Percentiles rank a stretch among this genome's conserved stretches.
phyloP scores from a whole-genome alignment of 2,329 filamentous ascomycete genomes.

The Verticillium dahliae region DNA sequence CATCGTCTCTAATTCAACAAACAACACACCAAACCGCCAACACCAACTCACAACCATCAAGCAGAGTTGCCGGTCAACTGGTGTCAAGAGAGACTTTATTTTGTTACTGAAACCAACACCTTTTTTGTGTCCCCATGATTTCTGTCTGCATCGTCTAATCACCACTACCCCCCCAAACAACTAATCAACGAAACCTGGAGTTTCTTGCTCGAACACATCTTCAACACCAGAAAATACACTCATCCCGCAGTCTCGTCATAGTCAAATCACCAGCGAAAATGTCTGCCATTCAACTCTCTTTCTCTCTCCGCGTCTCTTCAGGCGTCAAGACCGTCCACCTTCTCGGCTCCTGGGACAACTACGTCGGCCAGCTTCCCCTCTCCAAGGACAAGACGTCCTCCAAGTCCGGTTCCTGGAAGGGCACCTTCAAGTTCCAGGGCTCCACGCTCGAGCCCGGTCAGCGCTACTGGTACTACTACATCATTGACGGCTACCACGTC shows the following conservation, averaged over 20 bases:
- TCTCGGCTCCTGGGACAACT: conserved; percentile 97
- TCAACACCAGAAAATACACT: conserved; percentile 13
- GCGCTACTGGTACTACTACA: conserved; percentile 99
- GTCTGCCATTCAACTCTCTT: conserved; percentile 89
- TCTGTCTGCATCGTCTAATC: conserved; percentile 22
- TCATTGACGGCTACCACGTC: conserved; percentile 98
- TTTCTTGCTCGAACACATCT: conserved; percentile 46
- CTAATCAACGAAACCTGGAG: conserved; percentile 44
- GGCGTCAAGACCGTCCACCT: conserved; percentile 97
- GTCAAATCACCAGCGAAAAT: conserved; percentile 44
- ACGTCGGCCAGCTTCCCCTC: conserved; percentile 87
- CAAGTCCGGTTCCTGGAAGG: conserved; percentile 90
- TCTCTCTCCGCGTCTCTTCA: conserved; percentile 90
- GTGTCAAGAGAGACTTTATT: conserved; percentile 20
- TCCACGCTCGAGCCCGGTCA: conserved; percentile 78
- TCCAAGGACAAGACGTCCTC: conserved; percentile 77
- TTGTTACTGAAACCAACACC: conserved; percentile 12
- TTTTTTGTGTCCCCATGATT: conserved; percentile 12
- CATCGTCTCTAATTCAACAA: conserved; percentile 19
- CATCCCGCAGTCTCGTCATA: conserved; percentile 18
- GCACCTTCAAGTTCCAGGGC: conserved; percentile 92
- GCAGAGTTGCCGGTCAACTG: conserved; percentile 35
- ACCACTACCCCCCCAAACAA: conserved; percentile 19
- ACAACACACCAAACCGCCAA: conserved; percentile 2
- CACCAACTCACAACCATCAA: conserved; percentile 9